A percentile compares a stretch with the other conserved stretches of the same genome.
These are phyloP conservation scores for Citrus trifoliata DNA, from an alignment of 345 rosid species.

Conservation along the genomic window DNA sequence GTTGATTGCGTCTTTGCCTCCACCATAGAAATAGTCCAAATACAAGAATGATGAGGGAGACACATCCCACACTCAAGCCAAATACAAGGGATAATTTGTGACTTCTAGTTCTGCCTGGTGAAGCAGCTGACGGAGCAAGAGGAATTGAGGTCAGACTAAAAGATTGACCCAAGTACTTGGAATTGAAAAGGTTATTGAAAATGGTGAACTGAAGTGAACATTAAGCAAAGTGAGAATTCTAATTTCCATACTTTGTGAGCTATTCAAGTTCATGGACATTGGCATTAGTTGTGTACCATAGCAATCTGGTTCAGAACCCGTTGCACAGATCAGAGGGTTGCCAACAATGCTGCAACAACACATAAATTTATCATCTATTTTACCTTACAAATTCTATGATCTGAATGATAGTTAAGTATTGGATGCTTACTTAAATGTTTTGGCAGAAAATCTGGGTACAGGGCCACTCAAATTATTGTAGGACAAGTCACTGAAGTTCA, in stretches of 20 bases:
- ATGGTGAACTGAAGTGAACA: neutral
- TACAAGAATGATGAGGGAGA: conserved; percentile 59
- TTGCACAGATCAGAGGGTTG: conserved; percentile 82
- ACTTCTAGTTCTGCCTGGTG: conserved; percentile 38
- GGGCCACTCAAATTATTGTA: conserved; percentile 90
- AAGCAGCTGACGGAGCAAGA: conserved; percentile 32
- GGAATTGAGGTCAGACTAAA: conserved; percentile 16
- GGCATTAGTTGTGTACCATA: conserved; percentile 76
- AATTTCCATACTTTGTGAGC: conserved; percentile 52
- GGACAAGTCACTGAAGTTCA: conserved; percentile 73
- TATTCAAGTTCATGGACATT: conserved; percentile 94
- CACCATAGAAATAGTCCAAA: conserved; percentile 79
- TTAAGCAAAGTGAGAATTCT: neutral
- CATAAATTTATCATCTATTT: conserved; percentile 4
- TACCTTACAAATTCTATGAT: neutral
- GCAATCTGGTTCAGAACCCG: conserved; percentile 91
- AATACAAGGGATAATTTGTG: conserved; percentile 76
- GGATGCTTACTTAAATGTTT: conserved; percentile 73
- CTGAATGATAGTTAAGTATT: conserved; percentile 14
- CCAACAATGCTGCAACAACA: conserved; percentile 69
- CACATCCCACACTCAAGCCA: conserved; percentile 60
- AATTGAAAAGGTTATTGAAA: neutral
- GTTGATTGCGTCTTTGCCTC: conserved; percentile 70
- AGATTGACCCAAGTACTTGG: conserved; percentile 6
- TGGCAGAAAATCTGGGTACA: conserved; percentile 82